Conservation (phyloP, 2,329 filamentous ascomycete species). For the Chaetomiaceae sp. region DNA sequence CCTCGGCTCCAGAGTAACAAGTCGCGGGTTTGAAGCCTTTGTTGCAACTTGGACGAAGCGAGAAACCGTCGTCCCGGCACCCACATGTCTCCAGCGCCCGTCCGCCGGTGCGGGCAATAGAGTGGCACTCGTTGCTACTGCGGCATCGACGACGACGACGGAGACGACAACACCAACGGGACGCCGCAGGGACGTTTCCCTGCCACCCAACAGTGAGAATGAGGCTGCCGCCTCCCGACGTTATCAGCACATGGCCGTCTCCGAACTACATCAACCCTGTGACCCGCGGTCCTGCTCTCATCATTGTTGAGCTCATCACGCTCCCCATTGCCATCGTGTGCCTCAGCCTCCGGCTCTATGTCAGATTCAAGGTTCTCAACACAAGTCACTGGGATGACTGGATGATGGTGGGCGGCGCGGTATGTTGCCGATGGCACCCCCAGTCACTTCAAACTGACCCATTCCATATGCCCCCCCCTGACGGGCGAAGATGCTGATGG, state of each 20-base stretch:
- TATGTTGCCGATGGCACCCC: constrained; percentile 26
- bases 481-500: too few species aligned
- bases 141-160: too few species aligned
- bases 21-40: too few species aligned
- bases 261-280: constrained; percentile 37
- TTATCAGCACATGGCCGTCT: constrained; percentile 35
- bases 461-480: too few species aligned
- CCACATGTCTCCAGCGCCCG: too few species aligned
- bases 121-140: too few species aligned
- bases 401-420: constrained; percentile 38
- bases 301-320: constrained; percentile 35
- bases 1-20: too few species aligned
- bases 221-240: constrained; percentile 35
- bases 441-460: too few species aligned
- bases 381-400: constrained; percentile 37
- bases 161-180: too few species aligned
- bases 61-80: too few species aligned
- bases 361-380: constrained; percentile 32
- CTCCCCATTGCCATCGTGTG: constrained; percentile 33
- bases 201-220: constrained; percentile 21
- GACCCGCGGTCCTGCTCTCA: constrained; percentile 34
- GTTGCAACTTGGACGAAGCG: too few species aligned
- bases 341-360: constrained; percentile 36
- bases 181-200: not conserved
- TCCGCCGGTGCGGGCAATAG: too few species aligned